A percentile compares a stretch with the other conserved stretches of the same genome.
phyloP scores from a whole-genome alignment of 768 basidiomycete species.

The Crassisporium funariophilum region DNA sequence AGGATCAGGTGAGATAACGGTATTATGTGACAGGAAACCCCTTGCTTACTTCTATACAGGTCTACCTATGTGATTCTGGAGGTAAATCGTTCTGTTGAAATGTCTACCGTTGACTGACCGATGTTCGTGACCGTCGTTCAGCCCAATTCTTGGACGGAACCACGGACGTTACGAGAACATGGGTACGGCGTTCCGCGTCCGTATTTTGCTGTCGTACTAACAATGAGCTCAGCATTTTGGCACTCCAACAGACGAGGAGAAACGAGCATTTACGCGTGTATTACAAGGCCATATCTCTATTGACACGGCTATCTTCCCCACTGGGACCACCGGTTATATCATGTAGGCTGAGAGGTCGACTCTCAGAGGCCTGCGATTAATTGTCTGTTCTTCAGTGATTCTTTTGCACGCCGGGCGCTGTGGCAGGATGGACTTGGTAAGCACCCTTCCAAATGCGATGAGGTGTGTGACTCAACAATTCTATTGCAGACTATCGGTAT shows the following conservation, averaged over 20 bases:
- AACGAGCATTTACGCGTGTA: conserved; percentile 88
- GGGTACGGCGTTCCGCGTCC: conserved; percentile 51
- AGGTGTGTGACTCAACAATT: neutral
- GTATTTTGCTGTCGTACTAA: neutral
- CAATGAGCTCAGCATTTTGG: conserved; percentile 73
- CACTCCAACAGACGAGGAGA: conserved; percentile 78
- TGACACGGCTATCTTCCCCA: conserved; percentile 82
- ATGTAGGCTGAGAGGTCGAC: conserved; percentile 22
- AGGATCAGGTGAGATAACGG: conserved; percentile 60
- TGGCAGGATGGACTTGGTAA: conserved; percentile 89
- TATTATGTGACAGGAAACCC: neutral
- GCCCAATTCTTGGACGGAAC: conserved; percentile 92
- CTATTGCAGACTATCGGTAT: conserved; percentile 57
- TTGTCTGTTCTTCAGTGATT: conserved; percentile 54
- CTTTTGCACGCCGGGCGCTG: conserved; percentile 74
- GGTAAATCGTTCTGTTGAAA: conserved; percentile 41
- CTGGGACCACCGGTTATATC: conserved; percentile 68
- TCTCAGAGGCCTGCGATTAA: no score
- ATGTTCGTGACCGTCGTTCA: conserved; percentile 22
- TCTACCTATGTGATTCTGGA: conserved; percentile 76
- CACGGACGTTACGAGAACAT: conserved; percentile 91
- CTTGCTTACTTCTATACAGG: conserved; percentile 25
- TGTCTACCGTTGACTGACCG: neutral
- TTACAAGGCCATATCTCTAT: conserved; percentile 91
- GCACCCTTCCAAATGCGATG: conserved; percentile 19